These are phyloP conservation scores for Cytidiella melzeri DNA, from an alignment of 768 basidiomycete genomes.

Conservation along the genomic window DNA sequence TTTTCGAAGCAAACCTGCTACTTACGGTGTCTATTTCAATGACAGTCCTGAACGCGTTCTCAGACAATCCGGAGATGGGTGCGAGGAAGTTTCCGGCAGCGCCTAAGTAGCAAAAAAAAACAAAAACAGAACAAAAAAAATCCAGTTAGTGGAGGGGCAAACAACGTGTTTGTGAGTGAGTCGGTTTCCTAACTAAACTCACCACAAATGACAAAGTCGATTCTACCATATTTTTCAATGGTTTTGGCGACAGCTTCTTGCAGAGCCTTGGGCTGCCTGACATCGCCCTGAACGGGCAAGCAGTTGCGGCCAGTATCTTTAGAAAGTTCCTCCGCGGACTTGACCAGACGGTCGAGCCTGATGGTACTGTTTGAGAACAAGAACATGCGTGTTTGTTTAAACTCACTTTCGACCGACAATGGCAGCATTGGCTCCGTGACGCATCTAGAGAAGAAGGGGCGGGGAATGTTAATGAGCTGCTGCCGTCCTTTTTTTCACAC, in stretches of 20 bases:
- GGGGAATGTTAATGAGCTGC: neutral
- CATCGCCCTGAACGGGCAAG: constrained; percentile 73
- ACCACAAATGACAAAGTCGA: constrained; percentile 97
- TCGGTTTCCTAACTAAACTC: no score
- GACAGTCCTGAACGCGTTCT: constrained; percentile 89
- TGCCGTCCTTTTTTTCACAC: no score
- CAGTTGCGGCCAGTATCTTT: constrained; percentile 65
- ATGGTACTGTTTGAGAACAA: neutral
- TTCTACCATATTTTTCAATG: constrained; percentile 71
- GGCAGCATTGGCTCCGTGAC: constrained; percentile 71
- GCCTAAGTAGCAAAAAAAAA: constrained; percentile 51
- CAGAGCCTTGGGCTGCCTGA: constrained; percentile 68
- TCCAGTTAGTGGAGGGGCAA: neutral
- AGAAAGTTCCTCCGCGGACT: constrained; percentile 67
- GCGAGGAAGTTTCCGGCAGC: constrained; percentile 97
- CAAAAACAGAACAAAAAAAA: neutral
- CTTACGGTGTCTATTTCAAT: constrained; percentile 88
- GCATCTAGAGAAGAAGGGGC: constrained; percentile 46
- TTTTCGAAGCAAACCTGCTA: no score
- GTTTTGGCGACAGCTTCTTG: constrained; percentile 70
- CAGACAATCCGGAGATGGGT: constrained; percentile 75
- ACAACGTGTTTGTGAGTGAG: no score
- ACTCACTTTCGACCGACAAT: constrained; percentile 87
- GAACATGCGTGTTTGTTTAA: neutral
- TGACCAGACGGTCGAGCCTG: constrained; percentile 66